Conservation (phyloP, 139 green algal species). For the Pleodorina starrii region DNA sequence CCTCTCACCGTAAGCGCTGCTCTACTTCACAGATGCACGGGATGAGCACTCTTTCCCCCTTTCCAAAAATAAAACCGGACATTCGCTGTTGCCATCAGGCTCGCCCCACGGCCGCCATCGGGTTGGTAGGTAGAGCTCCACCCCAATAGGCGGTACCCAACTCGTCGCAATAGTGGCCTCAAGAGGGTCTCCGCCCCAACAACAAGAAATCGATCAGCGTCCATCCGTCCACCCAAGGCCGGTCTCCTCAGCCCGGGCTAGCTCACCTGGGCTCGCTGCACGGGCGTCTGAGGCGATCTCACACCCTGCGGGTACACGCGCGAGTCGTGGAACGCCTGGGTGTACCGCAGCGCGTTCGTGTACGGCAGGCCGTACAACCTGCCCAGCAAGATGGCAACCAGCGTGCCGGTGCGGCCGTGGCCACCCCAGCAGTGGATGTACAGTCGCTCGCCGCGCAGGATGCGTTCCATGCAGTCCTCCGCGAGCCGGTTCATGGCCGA, state of each 20-base stretch:
- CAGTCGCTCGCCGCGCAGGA: slow-evolving; percentile 76
- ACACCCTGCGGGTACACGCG: slow-evolving; percentile 83
- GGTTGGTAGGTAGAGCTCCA: too few relatives aligned
- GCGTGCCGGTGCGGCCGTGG: slow-evolving; percentile 73
- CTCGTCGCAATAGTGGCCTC: too few relatives aligned
- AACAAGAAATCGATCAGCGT: not conserved
- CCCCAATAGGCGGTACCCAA: too few relatives aligned
- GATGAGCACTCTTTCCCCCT: too few relatives aligned
- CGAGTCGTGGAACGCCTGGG: slow-evolving; percentile 83
- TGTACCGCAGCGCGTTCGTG: slow-evolving; percentile 78
- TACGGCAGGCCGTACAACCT: slow-evolving; percentile 80
- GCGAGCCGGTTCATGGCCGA: slow-evolving; percentile 73
- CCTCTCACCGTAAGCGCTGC: too few relatives aligned
- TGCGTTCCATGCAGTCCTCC: slow-evolving; percentile 84
- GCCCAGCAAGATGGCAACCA: slow-evolving; percentile 81
- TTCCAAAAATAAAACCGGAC: too few relatives aligned
- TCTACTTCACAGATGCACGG: too few relatives aligned
- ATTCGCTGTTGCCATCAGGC: too few relatives aligned
- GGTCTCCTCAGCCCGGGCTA: not conserved
- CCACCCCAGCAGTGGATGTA: slow-evolving; percentile 92
- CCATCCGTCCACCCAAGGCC: not conserved
- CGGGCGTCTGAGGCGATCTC: slow-evolving; percentile 80
- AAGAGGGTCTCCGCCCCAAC: not conserved
- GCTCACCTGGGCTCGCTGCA: slow-evolving; percentile 80
- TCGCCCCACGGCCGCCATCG: too few relatives aligned